Evolutionary conservation across 805 yeast genomes (phyloP).

Genomic region (Lachancea sp.): DNA sequence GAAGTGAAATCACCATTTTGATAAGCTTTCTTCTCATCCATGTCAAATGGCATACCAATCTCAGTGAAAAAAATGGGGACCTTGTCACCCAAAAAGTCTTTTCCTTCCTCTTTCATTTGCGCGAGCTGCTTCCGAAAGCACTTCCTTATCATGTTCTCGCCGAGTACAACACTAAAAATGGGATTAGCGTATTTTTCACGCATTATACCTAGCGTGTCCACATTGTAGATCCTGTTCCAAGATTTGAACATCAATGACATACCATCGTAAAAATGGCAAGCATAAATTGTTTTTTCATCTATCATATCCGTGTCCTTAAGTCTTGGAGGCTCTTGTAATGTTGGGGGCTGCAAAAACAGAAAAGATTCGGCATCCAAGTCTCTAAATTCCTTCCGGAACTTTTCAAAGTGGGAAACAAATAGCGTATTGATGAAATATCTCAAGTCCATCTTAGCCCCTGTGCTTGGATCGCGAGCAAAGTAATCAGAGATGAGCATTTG

Average conservation of each 20-base stretch:
- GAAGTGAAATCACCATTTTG: constrained; percentile 56
- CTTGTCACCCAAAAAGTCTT: constrained; percentile 48
- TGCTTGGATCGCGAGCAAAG: constrained; percentile 38
- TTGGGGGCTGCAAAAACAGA: constrained; percentile 75
- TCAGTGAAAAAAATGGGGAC: constrained; percentile 82
- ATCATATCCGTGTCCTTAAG: constrained; percentile 47
- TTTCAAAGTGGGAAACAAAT: constrained; percentile 57
- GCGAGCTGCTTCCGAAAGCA: constrained; percentile 62
- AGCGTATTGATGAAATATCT: constrained; percentile 55
- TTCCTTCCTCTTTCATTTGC: constrained; percentile 62
- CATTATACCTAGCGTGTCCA: constrained; percentile 84
- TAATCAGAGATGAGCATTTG: constrained; percentile 43
- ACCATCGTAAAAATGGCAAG: constrained; percentile 94
- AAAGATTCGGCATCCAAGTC: constrained; percentile 41
- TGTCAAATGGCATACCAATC: constrained; percentile 96
- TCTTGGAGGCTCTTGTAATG: constrained; percentile 67
- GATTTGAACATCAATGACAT: constrained; percentile 85
- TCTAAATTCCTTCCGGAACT: constrained; percentile 46
- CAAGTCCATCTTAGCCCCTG: constrained; percentile 40
- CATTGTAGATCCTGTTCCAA: constrained; percentile 80
- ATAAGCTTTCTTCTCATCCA: constrained; percentile 77
- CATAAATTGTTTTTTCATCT: constrained; percentile 60
- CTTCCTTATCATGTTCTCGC: constrained; percentile 70
- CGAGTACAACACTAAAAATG: constrained; percentile 66
- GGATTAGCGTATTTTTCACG: constrained; percentile 73